Evolutionary conservation across 108 stramenopile genomes (phyloP), one percentile per base, ranked within the genome.

Genomic region (Skeletonema grethae): DNA sequence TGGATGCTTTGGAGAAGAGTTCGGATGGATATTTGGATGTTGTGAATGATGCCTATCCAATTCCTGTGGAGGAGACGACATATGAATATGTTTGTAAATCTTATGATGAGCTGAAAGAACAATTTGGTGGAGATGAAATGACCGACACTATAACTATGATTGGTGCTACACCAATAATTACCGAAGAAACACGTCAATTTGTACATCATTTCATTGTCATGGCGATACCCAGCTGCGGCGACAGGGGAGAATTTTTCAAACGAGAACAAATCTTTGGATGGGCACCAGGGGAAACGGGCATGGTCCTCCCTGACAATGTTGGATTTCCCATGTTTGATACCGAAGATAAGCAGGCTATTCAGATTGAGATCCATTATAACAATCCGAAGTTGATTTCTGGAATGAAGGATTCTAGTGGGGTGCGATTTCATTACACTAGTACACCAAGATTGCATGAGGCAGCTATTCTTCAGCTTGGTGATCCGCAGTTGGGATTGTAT

Each of bases 41-140:
- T 15, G n/a, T 35, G 1, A 31, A 61, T 7, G 39, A 46, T 34
- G 63, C 76, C 22, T 75, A 82, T 46, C 46, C 57, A 15, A 84
- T 87, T 55, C 41, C 71, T 10, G 16, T 66, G 2, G n/a, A 59
- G 10, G 80, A 82, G 22, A 89, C 88, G 0, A 34, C 46, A 10
- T 89, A 87, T 71, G 62, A 57, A 2, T 29, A 84, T n/a, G 16
- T 80, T 24, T 89, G 88, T 56, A 70, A 79, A 34, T 55, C 80
- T 0, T 32, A 60, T 30, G 63, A 61, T 13, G 77, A 89, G 55
- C 46, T 89, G 10, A 63, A 57, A 25, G 69, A 56, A n/a, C 62
- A 69, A 12, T 69, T 83, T n/a, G 67, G 65, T 29, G 63, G 55
- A 7, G 73, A 34, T 67, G 50, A 4, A 7, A 53, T 22, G 20